Evolutionary conservation across 192 early-diverging fungal species (phyloP).

Genomic region (Dissophora ornata): DNA sequence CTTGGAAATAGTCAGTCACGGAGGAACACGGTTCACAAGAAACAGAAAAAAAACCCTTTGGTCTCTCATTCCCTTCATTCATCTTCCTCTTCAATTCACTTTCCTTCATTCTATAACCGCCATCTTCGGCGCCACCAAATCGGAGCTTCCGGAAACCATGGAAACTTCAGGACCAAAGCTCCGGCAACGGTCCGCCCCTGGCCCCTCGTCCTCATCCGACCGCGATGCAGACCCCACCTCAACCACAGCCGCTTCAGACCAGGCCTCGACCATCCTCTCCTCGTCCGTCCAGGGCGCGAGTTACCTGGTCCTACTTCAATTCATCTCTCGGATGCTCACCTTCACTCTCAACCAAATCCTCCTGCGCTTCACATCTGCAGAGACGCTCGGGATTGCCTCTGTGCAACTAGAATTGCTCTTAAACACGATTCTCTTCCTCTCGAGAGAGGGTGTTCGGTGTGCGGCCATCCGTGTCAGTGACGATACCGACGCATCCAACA

Average conservation of each 20-base stretch:
- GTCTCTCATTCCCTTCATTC: too few species aligned
- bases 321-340: slow-evolving; percentile 79
- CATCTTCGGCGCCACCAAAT: too few species aligned
- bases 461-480: slow-evolving; percentile 72
- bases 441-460: slow-evolving; percentile 82
- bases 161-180: slow-evolving; percentile 18
- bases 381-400: slow-evolving; percentile 84
- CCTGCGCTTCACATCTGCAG: slow-evolving; percentile 73
- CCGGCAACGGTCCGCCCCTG: slow-evolving; percentile 16
- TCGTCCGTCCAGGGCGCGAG: slow-evolving; percentile 77
- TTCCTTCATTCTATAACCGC: too few species aligned
- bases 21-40: too few species aligned
- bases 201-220: background rate
- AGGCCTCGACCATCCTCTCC: slow-evolving; percentile 56
- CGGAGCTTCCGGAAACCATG: slow-evolving; percentile 15
- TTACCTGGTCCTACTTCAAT: slow-evolving; percentile 81
- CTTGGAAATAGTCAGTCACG: too few species aligned
- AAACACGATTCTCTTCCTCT: slow-evolving; percentile 93
- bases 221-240: slow-evolving; percentile 2
- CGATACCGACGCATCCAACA: background rate
- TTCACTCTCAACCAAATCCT: slow-evolving; percentile 87
- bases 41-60: too few species aligned
- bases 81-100: too few species aligned
- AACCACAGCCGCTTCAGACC: slow-evolving; percentile 6
- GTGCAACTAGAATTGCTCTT: slow-evolving; percentile 88